These are phyloP conservation scores for Cladosporium austrohemisphaericum DNA, from an alignment of 2,329 filamentous ascomycete species.

Conservation along the genomic window DNA sequence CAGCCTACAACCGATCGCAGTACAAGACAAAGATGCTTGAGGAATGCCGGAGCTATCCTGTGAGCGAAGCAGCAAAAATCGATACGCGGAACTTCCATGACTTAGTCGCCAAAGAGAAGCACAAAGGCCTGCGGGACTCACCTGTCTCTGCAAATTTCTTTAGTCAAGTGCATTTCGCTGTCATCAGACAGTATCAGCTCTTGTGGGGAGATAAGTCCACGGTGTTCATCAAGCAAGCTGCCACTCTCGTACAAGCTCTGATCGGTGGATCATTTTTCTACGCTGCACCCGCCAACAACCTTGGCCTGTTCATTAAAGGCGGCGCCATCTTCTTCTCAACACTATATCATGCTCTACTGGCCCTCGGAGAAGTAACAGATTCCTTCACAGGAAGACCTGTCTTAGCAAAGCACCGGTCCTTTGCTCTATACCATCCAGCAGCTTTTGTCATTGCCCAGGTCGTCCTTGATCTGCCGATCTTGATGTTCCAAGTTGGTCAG, in stretches of 20 bases:
- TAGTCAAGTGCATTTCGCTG: conserved; percentile 54
- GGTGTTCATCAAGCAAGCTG: conserved; percentile 59
- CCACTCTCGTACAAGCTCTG: conserved; percentile 57
- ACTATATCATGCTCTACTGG: conserved; percentile 58
- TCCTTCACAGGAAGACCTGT: conserved; percentile 45
- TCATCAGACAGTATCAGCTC: conserved; percentile 62
- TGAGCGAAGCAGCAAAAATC: conserved; percentile 46
- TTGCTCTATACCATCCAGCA: conserved; percentile 38
- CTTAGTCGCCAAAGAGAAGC: conserved; percentile 52
- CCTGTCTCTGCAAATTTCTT: conserved; percentile 55
- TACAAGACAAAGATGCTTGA: conserved; percentile 50
- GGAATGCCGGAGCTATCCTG: conserved; percentile 56
- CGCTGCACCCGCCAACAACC: conserved; percentile 54
- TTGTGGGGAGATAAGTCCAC: conserved; percentile 62
- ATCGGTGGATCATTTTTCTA: conserved; percentile 67
- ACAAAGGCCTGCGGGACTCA: conserved; percentile 52
- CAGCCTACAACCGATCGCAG: conserved; percentile 51
- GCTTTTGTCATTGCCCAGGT: conserved; percentile 48
- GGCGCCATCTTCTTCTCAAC: conserved; percentile 64
- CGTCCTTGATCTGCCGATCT: conserved; percentile 50
- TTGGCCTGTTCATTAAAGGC: conserved; percentile 60
- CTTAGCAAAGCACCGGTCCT: conserved; percentile 43
- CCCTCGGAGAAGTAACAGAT: conserved; percentile 64
- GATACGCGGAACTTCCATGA: conserved; percentile 54
- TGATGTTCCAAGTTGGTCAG: conserved; percentile 55